These are phyloP conservation scores for Pugionium cornutum DNA, from an alignment of 345 rosid genomes.

Conservation along the genomic window DNA sequence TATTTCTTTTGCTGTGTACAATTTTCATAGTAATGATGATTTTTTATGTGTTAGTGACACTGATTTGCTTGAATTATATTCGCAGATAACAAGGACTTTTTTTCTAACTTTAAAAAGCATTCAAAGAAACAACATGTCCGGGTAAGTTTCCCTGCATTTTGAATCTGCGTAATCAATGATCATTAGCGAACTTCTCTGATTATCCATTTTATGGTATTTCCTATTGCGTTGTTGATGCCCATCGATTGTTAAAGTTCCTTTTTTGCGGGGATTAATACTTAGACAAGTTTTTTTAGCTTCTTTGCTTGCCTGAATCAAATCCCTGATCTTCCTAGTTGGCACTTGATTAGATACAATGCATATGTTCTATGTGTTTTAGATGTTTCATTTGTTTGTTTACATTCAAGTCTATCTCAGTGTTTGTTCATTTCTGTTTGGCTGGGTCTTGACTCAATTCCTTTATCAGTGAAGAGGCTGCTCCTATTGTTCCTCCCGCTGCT, in stretches of 20 bases:
- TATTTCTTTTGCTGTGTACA: not conserved
- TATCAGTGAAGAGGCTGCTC: not conserved
- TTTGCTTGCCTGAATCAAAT: not conserved
- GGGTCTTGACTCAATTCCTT: not conserved
- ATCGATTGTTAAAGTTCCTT: not conserved
- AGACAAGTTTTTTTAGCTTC: not conserved
- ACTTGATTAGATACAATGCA: not conserved
- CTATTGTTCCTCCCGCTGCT: slow-evolving; percentile 44
- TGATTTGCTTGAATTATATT: not conserved
- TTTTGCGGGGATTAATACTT: not conserved
- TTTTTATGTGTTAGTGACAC: not conserved
- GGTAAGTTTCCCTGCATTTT: slow-evolving; percentile 25
- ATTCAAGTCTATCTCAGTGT: too few species aligned
- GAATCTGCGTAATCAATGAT: not conserved
- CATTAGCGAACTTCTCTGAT: not conserved
- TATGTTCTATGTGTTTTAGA: not conserved
- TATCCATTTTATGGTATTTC: not conserved
- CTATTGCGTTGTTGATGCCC: not conserved
- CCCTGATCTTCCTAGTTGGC: not conserved
- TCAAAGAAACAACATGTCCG: slow-evolving; percentile 35
- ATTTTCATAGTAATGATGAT: not conserved
- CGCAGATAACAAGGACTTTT: slow-evolving; percentile 25
- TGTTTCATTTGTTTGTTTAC: not conserved
- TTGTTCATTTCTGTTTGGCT: not conserved
- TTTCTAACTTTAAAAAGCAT: not conserved